phyloP scores from a whole-genome alignment of 225 moss, liverwort and hornwort species.

The Pleurozium schreberi region DNA sequence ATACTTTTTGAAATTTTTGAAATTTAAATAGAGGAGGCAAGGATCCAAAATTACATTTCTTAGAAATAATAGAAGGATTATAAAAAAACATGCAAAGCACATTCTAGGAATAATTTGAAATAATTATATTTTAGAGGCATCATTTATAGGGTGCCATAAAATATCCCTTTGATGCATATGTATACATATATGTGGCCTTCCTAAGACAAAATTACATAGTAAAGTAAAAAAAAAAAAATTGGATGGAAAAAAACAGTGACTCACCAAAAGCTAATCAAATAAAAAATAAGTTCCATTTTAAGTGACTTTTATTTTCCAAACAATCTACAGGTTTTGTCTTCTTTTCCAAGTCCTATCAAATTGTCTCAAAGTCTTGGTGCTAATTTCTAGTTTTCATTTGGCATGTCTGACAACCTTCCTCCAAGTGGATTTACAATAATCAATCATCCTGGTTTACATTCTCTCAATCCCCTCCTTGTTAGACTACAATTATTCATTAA shows the following conservation, averaged over 20 bases:
- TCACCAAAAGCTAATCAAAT: neutral
- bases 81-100: neutral
- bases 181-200: too few relatives aligned
- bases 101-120: neutral
- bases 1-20: too few relatives aligned
- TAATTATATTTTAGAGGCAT: neutral
- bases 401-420: too few relatives aligned
- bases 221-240: too few relatives aligned
- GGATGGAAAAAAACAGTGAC: neutral
- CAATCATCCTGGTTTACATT: too few relatives aligned
- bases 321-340: neutral
- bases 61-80: fast-evolving
- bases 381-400: neutral
- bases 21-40: too few relatives aligned
- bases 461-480: too few relatives aligned
- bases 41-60: neutral
- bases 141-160: neutral
- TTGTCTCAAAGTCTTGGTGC: neutral
- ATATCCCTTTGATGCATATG: fast-evolving
- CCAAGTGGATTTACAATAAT: too few relatives aligned
- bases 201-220: too few relatives aligned
- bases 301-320: neutral
- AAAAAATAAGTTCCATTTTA: neutral
- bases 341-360: neutral
- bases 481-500: too few relatives aligned